Evolutionary conservation across 495 filamentous ascomycete genomes (phyloP).

Genomic region (Penicillium nucicola): DNA sequence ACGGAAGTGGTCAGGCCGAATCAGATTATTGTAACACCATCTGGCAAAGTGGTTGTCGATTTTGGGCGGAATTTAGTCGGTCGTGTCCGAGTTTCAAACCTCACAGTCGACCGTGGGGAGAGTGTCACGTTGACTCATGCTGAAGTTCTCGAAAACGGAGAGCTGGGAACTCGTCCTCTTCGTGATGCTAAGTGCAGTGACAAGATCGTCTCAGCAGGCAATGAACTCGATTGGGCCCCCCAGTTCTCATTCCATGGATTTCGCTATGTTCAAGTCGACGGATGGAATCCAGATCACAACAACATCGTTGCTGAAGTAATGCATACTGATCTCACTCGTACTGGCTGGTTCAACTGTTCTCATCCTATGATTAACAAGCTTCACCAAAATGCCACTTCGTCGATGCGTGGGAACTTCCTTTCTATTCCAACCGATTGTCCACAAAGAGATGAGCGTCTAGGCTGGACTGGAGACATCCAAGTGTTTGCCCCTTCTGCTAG

Average conservation of each 20-base stretch:
- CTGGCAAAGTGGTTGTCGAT: conserved; percentile 48
- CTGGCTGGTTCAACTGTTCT: conserved; percentile 47
- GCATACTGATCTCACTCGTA: conserved; percentile 49
- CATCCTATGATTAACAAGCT: conserved; percentile 47
- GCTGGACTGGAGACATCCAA: conserved; percentile 56
- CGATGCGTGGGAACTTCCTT: conserved; percentile 56
- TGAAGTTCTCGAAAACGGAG: conserved; percentile 52
- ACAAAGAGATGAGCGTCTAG: conserved; percentile 54
- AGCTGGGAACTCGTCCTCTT: conserved; percentile 48
- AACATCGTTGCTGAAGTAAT: conserved; percentile 44
- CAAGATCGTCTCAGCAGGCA: conserved; percentile 28
- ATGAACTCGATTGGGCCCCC: conserved; percentile 22
- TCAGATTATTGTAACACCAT: conserved; percentile 39
- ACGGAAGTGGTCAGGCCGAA: conserved; percentile 35
- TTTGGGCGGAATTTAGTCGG: conserved; percentile 58
- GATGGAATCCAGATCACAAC: conserved; percentile 32
- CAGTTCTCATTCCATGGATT: conserved; percentile 57
- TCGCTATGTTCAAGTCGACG: conserved; percentile 50
- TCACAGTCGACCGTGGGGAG: conserved; percentile 27
- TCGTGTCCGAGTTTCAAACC: conserved; percentile 34
- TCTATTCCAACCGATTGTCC: conserved; percentile 54
- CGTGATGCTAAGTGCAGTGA: conserved; percentile 45
- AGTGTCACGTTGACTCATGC: conserved; percentile 38
- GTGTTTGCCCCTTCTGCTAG: conserved; percentile 50
- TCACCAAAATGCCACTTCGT: conserved; percentile 49